phyloP scores from a whole-genome alignment of 345 rosid species.

The Citrus glauca region DNA sequence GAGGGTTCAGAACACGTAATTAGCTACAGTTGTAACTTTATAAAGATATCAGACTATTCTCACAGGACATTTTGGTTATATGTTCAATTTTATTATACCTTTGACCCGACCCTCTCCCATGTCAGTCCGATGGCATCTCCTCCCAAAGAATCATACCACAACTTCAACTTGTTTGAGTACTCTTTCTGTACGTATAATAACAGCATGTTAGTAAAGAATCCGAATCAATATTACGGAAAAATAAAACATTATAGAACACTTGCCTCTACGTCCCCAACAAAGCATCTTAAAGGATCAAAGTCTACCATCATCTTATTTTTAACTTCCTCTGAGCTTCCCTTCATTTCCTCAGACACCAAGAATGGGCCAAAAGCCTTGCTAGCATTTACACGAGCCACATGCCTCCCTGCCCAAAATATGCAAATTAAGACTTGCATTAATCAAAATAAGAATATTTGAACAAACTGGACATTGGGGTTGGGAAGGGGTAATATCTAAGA shows the following conservation, averaged over 20 bases:
- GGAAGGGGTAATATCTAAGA: background rate
- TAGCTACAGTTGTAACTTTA: background rate
- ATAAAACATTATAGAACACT: slow-evolving; percentile 12
- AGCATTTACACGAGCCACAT: slow-evolving; percentile 62
- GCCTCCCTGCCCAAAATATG: slow-evolving; percentile 49
- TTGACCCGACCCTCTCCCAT: slow-evolving; percentile 54
- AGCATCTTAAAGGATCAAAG: slow-evolving; percentile 74
- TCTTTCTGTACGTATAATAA: slow-evolving; percentile 44
- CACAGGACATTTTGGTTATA: background rate
- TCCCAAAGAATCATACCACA: slow-evolving; percentile 86
- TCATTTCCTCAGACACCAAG: slow-evolving; percentile 50
- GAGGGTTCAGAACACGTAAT: background rate
- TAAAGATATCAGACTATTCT: background rate
- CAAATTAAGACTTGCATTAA: background rate
- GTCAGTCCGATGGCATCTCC: slow-evolving; percentile 86
- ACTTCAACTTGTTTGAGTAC: slow-evolving; percentile 48
- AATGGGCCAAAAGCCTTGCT: slow-evolving; percentile 61
- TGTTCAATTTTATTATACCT: slow-evolving; percentile 38
- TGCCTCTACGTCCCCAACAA: slow-evolving; percentile 68
- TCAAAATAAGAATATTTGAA: background rate
- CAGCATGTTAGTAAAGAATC: slow-evolving; percentile 11
- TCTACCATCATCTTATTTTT: slow-evolving; percentile 59
- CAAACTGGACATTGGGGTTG: background rate
- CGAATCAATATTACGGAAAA: background rate
- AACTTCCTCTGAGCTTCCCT: slow-evolving; percentile 48